Conservation (phyloP, 169 alveolate genomes). For the Plasmodium vinckei region DNA sequence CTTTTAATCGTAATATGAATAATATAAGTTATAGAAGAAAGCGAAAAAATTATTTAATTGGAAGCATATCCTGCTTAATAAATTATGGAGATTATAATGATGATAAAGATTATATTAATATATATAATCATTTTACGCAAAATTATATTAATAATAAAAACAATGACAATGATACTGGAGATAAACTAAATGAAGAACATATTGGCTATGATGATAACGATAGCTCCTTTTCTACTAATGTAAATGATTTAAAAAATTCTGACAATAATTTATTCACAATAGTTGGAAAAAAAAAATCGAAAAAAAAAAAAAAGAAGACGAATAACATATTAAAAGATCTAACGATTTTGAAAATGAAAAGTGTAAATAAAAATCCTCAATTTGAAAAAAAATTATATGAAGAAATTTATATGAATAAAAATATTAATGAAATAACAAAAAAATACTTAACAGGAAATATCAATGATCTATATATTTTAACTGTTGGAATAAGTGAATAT, state of each 20-base stretch:
- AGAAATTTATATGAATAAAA: slow-evolving; percentile 73
- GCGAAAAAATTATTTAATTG: slow-evolving; percentile 61
- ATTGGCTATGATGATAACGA: background rate
- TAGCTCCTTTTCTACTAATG: background rate
- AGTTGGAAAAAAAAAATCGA: slow-evolving; percentile 4
- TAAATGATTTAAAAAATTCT: background rate
- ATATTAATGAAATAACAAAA: slow-evolving; percentile 32
- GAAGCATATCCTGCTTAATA: slow-evolving; percentile 52
- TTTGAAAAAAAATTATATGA: slow-evolving; percentile 73
- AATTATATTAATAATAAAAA: slow-evolving; percentile 32
- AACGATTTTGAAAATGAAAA: slow-evolving; percentile 20
- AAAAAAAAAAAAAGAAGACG: background rate
- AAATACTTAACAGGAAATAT: slow-evolving; percentile 71
- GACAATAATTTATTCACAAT: background rate
- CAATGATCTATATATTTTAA: slow-evolving; percentile 56
- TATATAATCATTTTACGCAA: slow-evolving; percentile 37
- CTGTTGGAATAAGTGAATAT: slow-evolving; percentile 76
- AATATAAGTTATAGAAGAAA: background rate
- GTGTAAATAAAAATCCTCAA: slow-evolving; percentile 22
- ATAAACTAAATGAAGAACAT: background rate
- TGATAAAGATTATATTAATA: slow-evolving; percentile 70
- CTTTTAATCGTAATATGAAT: slow-evolving; percentile 27
- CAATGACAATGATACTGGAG: background rate
- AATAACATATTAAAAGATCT: slow-evolving; percentile 36
- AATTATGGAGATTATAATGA: slow-evolving; percentile 37